Conservation (phyloP, 176 grass and related monocot species). For the Ananas comosus region DNA sequence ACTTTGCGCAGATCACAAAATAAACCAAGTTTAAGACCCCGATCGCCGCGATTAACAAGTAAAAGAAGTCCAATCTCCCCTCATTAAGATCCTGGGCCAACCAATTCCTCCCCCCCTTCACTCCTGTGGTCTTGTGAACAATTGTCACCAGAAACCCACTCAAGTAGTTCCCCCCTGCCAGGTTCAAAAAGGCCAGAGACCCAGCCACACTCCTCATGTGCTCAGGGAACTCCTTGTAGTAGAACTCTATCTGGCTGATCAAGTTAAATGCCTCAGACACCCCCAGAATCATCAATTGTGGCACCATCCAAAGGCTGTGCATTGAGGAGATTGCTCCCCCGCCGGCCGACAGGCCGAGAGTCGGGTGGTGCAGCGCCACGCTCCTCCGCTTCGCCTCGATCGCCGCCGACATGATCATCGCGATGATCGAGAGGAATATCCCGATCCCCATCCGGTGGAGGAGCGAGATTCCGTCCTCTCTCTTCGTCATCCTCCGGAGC, state of each 20-base stretch:
- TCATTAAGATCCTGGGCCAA: constrained; percentile 82
- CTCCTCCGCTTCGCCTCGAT: constrained; percentile 49
- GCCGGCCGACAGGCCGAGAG: constrained; percentile 30
- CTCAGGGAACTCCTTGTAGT: constrained; percentile 98
- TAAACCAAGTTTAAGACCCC: constrained; percentile 79
- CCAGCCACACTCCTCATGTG: constrained; percentile 94
- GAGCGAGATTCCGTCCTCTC: constrained; percentile 55
- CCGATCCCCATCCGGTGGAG: constrained; percentile 84
- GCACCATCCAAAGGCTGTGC: constrained; percentile 83
- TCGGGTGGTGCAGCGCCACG: constrained; percentile 37
- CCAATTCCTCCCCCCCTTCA: constrained; percentile 40
- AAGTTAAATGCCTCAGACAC: constrained; percentile 88
- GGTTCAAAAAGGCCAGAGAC: constrained; percentile 76
- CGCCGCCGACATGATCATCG: constrained; percentile 70
- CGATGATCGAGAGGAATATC: constrained; percentile 62
- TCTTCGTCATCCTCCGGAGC: constrained; percentile 38
- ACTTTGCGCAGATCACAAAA: constrained; percentile 69
- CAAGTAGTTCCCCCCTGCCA: constrained; percentile 78
- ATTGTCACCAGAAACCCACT: constrained; percentile 72
- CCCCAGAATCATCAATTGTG: constrained; percentile 82
- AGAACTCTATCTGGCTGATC: constrained; percentile 99
- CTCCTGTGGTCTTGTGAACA: constrained; percentile 40
- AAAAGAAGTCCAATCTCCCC: constrained; percentile 79
- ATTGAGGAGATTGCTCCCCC: constrained; percentile 67
- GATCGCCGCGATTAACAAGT: constrained; percentile 68